Conservation (phyloP, 1,284 basidiomycete genomes). For the Mycosarcoma maydis region DNA sequence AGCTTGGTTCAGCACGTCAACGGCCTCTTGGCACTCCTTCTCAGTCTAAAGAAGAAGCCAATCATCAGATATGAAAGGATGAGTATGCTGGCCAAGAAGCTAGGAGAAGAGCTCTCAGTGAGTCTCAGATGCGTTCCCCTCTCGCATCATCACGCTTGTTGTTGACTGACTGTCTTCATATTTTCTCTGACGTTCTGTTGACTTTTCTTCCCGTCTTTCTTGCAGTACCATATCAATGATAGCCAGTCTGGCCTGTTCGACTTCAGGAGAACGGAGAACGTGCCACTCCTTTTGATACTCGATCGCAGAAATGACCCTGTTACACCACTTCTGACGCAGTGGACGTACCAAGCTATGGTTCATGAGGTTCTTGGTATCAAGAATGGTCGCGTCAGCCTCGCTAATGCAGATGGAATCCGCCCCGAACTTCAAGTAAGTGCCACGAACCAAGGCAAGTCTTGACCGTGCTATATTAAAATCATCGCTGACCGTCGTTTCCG, state of each 20-base stretch:
- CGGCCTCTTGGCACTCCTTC: slow-evolving; percentile 84
- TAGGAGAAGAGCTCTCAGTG: slow-evolving; percentile 86
- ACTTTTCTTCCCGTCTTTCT: not conserved
- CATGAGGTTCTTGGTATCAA: slow-evolving; percentile 94
- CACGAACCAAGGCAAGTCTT: not conserved
- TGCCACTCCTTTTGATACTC: slow-evolving; percentile 71
- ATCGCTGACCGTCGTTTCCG: not conserved
- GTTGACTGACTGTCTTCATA: too few relatives aligned
- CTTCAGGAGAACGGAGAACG: slow-evolving; percentile 70
- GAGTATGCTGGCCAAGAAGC: slow-evolving; percentile 87
- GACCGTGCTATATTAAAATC: not conserved
- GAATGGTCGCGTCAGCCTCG: slow-evolving; percentile 89
- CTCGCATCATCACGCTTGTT: too few relatives aligned
- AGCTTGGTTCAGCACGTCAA: slow-evolving; percentile 82
- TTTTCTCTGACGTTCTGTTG: too few relatives aligned
- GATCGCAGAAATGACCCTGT: slow-evolving; percentile 97
- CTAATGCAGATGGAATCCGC: slow-evolving; percentile 83
- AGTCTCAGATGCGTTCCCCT: slow-evolving; percentile 39
- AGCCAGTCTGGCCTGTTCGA: slow-evolving; percentile 69
- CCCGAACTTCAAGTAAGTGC: slow-evolving; percentile 79
- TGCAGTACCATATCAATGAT: slow-evolving; percentile 66
- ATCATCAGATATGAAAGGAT: slow-evolving; percentile 93
- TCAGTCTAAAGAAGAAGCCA: slow-evolving; percentile 96
- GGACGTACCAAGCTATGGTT: slow-evolving; percentile 99
- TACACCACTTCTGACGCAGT: slow-evolving; percentile 94